phyloP scores from a whole-genome alignment of 208 protist genomes.

The Acanthamoeba polyphaga region DNA sequence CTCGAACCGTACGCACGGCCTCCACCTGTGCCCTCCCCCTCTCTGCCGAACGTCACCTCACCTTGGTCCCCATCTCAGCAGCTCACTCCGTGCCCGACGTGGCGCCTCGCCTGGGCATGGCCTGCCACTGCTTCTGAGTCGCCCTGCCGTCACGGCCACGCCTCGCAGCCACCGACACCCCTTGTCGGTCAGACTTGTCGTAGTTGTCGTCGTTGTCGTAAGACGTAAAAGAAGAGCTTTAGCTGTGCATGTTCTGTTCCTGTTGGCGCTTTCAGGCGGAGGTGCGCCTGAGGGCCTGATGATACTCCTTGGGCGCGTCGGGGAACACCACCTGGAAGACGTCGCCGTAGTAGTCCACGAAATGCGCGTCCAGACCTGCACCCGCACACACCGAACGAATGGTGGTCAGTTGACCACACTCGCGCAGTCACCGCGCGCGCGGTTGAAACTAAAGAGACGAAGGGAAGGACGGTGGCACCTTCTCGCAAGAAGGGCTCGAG shows the following conservation, averaged over 20 bases:
- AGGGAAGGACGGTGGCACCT: background rate
- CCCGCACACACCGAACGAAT: background rate
- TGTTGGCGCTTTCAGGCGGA: background rate
- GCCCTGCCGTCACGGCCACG: background rate
- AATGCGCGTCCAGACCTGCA: slow-evolving; percentile 45
- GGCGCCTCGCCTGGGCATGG: background rate
- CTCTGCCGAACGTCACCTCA: background rate
- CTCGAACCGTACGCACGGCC: no score
- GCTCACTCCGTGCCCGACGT: background rate
- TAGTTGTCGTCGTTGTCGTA: no score
- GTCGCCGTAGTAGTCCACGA: slow-evolving; percentile 64
- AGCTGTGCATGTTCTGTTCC: background rate
- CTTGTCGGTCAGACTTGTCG: background rate
- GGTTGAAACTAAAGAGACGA: background rate
- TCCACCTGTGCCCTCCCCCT: background rate
- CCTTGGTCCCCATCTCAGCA: background rate
- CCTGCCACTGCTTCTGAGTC: slow-evolving; percentile 16
- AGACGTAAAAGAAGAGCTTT: background rate
- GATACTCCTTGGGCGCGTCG: slow-evolving; percentile 13
- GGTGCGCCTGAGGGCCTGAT: background rate
- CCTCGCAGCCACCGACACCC: no score
- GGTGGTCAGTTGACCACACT: background rate
- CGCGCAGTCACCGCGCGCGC: no score
- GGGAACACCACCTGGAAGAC: slow-evolving; percentile 68
- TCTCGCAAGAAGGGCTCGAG: slow-evolving; percentile 74